Evolutionary conservation across 2,329 filamentous ascomycete genomes (phyloP).

Genomic region (Penicillium polonicum): DNA sequence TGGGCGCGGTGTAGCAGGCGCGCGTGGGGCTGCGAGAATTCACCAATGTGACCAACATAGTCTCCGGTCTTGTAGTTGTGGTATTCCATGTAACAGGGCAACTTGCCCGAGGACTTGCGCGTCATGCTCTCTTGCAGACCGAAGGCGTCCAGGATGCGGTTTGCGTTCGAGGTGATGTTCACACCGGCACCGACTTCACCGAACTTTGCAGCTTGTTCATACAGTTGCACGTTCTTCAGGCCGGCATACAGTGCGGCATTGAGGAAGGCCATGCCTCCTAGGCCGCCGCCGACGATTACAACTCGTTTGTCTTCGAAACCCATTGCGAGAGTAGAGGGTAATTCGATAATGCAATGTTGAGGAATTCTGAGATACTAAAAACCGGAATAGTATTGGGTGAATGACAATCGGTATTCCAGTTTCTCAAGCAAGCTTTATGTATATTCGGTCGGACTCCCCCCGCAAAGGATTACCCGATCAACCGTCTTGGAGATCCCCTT

Average conservation of each 20-base stretch:
- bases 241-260: slow-evolving; percentile 38
- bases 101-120: slow-evolving; percentile 36
- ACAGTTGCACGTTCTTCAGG: slow-evolving; percentile 34
- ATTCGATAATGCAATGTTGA: not conserved
- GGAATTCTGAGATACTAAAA: not conserved
- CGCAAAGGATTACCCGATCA: slow-evolving; percentile 15
- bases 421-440: slow-evolving; percentile 11
- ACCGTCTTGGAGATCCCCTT: slow-evolving; percentile 12
- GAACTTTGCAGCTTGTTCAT: slow-evolving; percentile 40
- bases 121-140: slow-evolving; percentile 34
- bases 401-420: not conserved
- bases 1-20: slow-evolving; percentile 35
- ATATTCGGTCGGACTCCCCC: slow-evolving; percentile 9
- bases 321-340: slow-evolving; percentile 18
- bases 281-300: slow-evolving; percentile 38
- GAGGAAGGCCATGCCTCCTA: slow-evolving; percentile 39
- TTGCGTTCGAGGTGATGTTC: slow-evolving; percentile 40
- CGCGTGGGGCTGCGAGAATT: slow-evolving; percentile 27
- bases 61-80: slow-evolving; percentile 29
- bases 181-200: slow-evolving; percentile 41
- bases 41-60: slow-evolving; percentile 32
- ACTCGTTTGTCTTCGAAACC: slow-evolving; percentile 32
- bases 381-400: not conserved
- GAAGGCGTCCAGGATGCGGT: slow-evolving; percentile 34
- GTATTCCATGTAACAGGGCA: slow-evolving; percentile 34